Evolutionary conservation across 179 eudicot genomes (phyloP), one percentile per base, ranked within the genome.

Genomic region (Nepenthes alata): DNA sequence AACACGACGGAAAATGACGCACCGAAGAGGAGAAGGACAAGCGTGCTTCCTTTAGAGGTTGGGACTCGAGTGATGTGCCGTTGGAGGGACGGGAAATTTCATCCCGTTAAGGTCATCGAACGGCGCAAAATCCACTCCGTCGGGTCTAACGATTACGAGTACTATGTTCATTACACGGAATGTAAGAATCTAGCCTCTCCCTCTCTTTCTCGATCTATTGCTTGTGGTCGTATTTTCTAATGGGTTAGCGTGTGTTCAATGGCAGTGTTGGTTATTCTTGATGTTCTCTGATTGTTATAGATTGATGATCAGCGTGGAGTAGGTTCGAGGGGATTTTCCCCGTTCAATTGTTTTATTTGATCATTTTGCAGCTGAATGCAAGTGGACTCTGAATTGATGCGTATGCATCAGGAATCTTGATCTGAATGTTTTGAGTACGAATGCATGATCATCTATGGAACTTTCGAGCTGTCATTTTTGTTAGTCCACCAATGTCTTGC

Each of bases 111-210:
- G 80, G 95, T 87, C 67, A 90, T 90, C 53, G 95, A 90, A 67
- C 86, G 95, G 2, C 82, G 97, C 11, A 77, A 70, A 41, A 45
- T 82, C 35, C 66, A 60, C 11, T 36, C 0, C 7, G 77, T 67
- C 6, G 93, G 77, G 0, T 37, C 77, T 47, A 85, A 74, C 68
- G 95, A 87, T 10, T 87, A 90, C 62, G 97, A 90, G 73, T 90
- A 90, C 70, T 90, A 90, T 58, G 97, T 90, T 35, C 95, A 90
- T 72, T 90, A 90, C 64, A 90, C 93, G 1, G 97, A 90, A 62
- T 87, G 95, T 90, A 64, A 64, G 89, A 2, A 38, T 39, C 54
- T 25, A 25, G 25, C 25, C 25, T 25, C 25, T 25, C 25, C 25
- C 25, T 25, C 25, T 25, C 25, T 25, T 25, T 25, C 25, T 54